Conservation (phyloP, 306 rosid genomes). For the Carpinus viminea region DNA sequence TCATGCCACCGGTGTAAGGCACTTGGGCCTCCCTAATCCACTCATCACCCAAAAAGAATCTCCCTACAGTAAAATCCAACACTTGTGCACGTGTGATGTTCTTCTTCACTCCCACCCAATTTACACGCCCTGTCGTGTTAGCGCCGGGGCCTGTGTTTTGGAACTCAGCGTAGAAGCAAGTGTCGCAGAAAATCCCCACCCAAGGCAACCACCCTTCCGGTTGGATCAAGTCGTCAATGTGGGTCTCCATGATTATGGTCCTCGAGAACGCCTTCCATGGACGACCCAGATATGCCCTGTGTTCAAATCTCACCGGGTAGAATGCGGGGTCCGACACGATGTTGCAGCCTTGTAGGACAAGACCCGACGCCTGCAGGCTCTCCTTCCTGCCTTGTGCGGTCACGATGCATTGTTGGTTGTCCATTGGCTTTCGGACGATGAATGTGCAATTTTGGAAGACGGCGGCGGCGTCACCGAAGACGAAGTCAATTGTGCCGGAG, state of each 20-base stretch:
- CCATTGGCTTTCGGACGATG: constrained; percentile 59
- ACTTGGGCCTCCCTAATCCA: constrained; percentile 59
- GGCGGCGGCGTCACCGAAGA: constrained; percentile 65
- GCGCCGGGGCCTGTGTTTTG: constrained; percentile 67
- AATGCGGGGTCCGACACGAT: constrained; percentile 40
- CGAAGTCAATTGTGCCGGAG: constrained; percentile 80
- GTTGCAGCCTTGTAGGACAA: constrained; percentile 52
- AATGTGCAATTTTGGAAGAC: constrained; percentile 78
- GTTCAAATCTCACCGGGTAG: constrained; percentile 37
- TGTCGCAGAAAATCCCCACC: constrained; percentile 43
- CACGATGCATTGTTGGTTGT: constrained; percentile 69
- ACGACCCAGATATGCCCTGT: constrained; percentile 57
- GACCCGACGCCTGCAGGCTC: constrained; percentile 54
- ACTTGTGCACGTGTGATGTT: constrained; percentile 32
- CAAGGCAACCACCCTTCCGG: constrained; percentile 79
- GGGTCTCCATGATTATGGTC: constrained; percentile 62
- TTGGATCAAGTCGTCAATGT: constrained; percentile 60
- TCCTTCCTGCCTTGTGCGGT: constrained; percentile 87
- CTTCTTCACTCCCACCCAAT: constrained; percentile 62
- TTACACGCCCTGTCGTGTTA: constrained; percentile 38
- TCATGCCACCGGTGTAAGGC: constrained; percentile 43
- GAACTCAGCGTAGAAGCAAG: constrained; percentile 58
- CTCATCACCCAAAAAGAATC: constrained; percentile 44
- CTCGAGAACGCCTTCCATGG: constrained; percentile 88
- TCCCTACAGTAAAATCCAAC: constrained; percentile 8